These are phyloP conservation scores for Microdochium paspali DNA, from an alignment of 2,329 filamentous ascomycete species.

Conservation along the genomic window DNA sequence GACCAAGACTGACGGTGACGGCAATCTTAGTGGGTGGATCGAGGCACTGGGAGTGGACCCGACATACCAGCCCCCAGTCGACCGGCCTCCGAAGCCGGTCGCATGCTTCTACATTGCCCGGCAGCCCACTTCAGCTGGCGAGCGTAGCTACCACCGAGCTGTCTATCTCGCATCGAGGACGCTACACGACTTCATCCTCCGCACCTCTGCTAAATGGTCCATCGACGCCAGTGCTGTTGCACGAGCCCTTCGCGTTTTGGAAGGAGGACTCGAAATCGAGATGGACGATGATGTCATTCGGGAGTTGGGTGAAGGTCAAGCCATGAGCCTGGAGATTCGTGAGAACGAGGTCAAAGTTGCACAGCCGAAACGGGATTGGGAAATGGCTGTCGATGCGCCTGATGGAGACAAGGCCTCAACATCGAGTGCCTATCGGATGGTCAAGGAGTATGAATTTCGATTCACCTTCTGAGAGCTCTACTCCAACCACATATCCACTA, in stretches of 20 bases:
- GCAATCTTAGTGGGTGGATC: slow-evolving; percentile 71
- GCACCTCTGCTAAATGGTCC: slow-evolving; percentile 70
- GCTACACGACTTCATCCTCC: slow-evolving; percentile 61
- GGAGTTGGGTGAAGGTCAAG: slow-evolving; percentile 80
- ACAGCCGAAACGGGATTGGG: slow-evolving; percentile 48
- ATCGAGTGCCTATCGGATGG: slow-evolving; percentile 18
- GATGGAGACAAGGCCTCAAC: slow-evolving; percentile 24
- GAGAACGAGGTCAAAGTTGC: slow-evolving; percentile 27
- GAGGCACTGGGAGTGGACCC: slow-evolving; percentile 87
- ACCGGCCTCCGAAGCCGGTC: slow-evolving; percentile 60
- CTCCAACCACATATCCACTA: too few species aligned
- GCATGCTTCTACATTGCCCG: slow-evolving; percentile 79
- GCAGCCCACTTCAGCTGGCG: slow-evolving; percentile 36
- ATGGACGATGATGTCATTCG: slow-evolving; percentile 85
- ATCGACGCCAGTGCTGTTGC: slow-evolving; percentile 65
- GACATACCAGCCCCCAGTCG: slow-evolving; percentile 69
- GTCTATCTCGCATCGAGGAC: slow-evolving; percentile 77
- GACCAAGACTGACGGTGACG: slow-evolving; percentile 47
- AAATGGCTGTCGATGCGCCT: slow-evolving; percentile 45
- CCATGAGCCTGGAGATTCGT: slow-evolving; percentile 68
- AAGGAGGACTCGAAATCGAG: slow-evolving; percentile 70
- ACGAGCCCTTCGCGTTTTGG: slow-evolving; percentile 62
- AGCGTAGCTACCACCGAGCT: slow-evolving; percentile 65
- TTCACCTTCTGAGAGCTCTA: slow-evolving; percentile 29
- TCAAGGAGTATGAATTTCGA: slow-evolving; percentile 32